phyloP scores from a whole-genome alignment of 352 stramenopile species.

The Phytophthora colocasiae region DNA sequence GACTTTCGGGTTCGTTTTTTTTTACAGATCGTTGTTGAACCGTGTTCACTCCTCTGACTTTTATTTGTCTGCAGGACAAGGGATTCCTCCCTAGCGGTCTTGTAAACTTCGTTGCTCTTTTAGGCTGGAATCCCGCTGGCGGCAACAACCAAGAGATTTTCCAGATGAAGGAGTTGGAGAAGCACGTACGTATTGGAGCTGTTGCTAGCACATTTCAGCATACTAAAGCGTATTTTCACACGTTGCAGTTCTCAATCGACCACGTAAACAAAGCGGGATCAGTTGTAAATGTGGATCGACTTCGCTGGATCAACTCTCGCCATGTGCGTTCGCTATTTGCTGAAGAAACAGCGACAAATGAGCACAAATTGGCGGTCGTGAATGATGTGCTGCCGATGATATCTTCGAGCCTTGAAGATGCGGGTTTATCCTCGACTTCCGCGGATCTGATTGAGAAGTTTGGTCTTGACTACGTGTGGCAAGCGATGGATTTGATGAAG shows the following conservation, averaged over 20 bases:
- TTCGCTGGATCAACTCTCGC: conserved; percentile 91
- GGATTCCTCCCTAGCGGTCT: conserved; percentile 96
- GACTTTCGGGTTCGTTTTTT: conserved; percentile 95
- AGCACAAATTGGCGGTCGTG: conserved; percentile 58
- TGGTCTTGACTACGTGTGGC: conserved; percentile 76
- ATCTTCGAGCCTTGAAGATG: conserved; percentile 44
- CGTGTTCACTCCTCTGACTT: background rate
- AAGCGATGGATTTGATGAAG: conserved; percentile 86
- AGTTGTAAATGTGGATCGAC: conserved; percentile 86
- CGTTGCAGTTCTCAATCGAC: conserved; percentile 77
- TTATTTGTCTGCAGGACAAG: conserved; percentile 73
- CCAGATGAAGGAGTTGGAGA: conserved; percentile 90
- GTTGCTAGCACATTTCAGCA: background rate
- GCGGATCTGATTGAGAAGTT: conserved; percentile 60
- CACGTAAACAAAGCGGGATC: conserved; percentile 91
- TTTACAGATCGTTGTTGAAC: background rate
- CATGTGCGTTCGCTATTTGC: conserved; percentile 85
- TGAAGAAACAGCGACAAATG: conserved; percentile 44
- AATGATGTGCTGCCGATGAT: conserved; percentile 77
- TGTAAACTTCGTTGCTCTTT: conserved; percentile 98
- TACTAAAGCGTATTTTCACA: background rate
- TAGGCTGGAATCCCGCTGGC: conserved; percentile 96
- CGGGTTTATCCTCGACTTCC: conserved; percentile 30
- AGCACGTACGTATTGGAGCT: conserved; percentile 45
- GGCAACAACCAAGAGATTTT: conserved; percentile 99